phyloP scores from a whole-genome alignment of 2,329 filamentous ascomycete genomes.

The Colletotrichum siamense region DNA sequence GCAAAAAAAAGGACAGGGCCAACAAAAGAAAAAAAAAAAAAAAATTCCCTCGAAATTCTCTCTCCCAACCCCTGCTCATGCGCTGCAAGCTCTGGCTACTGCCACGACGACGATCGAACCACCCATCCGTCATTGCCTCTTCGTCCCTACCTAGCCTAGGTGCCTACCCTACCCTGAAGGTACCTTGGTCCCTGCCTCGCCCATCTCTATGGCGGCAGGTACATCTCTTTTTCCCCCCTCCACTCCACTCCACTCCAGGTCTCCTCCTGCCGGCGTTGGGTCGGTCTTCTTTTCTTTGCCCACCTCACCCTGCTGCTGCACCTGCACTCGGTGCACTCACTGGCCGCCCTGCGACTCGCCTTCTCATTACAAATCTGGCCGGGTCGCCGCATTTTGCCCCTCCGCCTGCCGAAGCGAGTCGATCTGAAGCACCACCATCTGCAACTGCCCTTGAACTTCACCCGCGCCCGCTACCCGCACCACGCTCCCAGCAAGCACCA shows the following conservation, averaged over 20 bases:
- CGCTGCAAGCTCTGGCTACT: neutral
- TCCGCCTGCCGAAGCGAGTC: neutral
- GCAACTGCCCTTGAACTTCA: neutral
- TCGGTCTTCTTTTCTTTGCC: neutral
- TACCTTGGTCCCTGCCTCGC: neutral
- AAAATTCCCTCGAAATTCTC: neutral
- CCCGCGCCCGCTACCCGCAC: neutral
- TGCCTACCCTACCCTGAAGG: neutral
- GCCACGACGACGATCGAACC: conserved; percentile 6
- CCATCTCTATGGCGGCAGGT: neutral
- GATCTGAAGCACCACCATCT: neutral
- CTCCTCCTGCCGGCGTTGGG: neutral
- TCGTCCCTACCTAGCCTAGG: neutral
- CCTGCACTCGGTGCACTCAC: neutral
- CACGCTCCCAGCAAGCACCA: neutral
- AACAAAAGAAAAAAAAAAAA: neutral
- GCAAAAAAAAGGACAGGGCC: neutral
- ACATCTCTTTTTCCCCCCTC: neutral
- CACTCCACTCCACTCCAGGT: neutral
- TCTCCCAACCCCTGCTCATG: neutral
- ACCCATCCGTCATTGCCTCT: neutral
- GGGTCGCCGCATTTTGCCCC: conserved; percentile 16
- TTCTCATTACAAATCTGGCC: conserved; percentile 17
- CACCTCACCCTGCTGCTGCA: neutral
- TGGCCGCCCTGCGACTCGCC: neutral